These are phyloP conservation scores for Exophiala lecanii-corni DNA, from an alignment of 2,329 filamentous ascomycete genomes.

Conservation along the genomic window DNA sequence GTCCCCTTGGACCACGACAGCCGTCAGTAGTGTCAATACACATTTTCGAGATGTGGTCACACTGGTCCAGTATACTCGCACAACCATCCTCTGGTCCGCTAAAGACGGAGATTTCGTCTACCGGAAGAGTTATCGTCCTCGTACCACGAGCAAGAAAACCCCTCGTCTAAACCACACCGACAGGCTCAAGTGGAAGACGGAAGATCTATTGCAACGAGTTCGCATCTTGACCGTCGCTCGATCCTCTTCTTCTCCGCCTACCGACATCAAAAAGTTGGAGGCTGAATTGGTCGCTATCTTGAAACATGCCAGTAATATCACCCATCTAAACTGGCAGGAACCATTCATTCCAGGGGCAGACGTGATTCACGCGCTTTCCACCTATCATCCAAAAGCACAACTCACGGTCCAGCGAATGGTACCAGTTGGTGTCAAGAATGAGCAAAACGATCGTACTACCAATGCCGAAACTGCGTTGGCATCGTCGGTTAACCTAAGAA, in stretches of 20 bases:
- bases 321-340: constrained; percentile 14
- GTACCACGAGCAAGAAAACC: neutral
- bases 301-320: constrained; percentile 12
- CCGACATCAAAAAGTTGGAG: neutral
- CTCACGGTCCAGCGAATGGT: constrained; percentile 9
- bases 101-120: neutral
- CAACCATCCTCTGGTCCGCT: constrained; percentile 10
- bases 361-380: constrained; percentile 10
- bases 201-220: neutral
- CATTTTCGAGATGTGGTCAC: constrained; percentile 11
- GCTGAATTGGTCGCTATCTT: constrained; percentile 6
- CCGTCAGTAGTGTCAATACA: constrained; percentile 14
- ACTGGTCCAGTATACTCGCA: constrained; percentile 13
- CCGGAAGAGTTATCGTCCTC: neutral
- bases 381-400: constrained; percentile 16
- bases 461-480: neutral
- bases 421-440: neutral
- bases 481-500: neutral
- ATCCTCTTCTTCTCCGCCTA: neutral
- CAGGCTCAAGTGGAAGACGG: neutral
- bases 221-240: neutral
- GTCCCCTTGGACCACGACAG: constrained; percentile 12
- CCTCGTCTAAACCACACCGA: neutral
- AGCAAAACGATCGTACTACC: neutral
- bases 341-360: neutral